Conservation (phyloP, 345 rosid species). For the Salix udensis region DNA sequence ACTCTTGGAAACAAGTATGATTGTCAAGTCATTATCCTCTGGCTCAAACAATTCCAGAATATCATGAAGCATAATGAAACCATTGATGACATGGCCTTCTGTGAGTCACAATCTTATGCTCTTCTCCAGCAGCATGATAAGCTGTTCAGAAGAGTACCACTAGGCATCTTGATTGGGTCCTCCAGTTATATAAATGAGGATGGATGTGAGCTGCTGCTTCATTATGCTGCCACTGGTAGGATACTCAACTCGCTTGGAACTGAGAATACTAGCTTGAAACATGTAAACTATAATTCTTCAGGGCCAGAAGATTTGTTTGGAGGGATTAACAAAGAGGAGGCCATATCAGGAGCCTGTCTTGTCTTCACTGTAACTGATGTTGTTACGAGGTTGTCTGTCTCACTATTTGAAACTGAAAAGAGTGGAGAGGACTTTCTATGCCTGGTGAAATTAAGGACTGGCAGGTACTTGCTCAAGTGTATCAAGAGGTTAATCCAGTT, state of each 20-base stretch:
- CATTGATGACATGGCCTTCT: slow-evolving; percentile 18
- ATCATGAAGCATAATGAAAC: slow-evolving; percentile 17
- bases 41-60: slow-evolving; percentile 52
- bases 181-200: slow-evolving; percentile 36
- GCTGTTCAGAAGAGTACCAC: slow-evolving; percentile 50
- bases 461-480: slow-evolving; percentile 58
- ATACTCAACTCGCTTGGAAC: slow-evolving; percentile 20
- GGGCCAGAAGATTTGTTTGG: slow-evolving; percentile 10
- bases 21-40: slow-evolving; percentile 30
- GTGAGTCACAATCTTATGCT: slow-evolving; percentile 17
- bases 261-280: slow-evolving; percentile 20
- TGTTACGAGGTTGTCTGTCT: slow-evolving; percentile 50
- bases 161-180: slow-evolving; percentile 57
- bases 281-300: slow-evolving; percentile 18
- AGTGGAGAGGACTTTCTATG: slow-evolving; percentile 35
- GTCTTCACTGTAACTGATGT: slow-evolving; percentile 57
- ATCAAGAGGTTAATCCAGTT: slow-evolving; percentile 43
- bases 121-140: slow-evolving; percentile 24
- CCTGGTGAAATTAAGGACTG: slow-evolving; percentile 49
- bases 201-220: slow-evolving; percentile 56
- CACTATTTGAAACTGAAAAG: slow-evolving; percentile 49
- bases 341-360: slow-evolving; percentile 48
- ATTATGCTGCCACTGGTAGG: slow-evolving; percentile 63
- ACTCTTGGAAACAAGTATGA: slow-evolving; percentile 20
- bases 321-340: slow-evolving; percentile 34